phyloP scores from a whole-genome alignment of 2,329 filamentous ascomycete species.

The Ceratocystis albifundus region DNA sequence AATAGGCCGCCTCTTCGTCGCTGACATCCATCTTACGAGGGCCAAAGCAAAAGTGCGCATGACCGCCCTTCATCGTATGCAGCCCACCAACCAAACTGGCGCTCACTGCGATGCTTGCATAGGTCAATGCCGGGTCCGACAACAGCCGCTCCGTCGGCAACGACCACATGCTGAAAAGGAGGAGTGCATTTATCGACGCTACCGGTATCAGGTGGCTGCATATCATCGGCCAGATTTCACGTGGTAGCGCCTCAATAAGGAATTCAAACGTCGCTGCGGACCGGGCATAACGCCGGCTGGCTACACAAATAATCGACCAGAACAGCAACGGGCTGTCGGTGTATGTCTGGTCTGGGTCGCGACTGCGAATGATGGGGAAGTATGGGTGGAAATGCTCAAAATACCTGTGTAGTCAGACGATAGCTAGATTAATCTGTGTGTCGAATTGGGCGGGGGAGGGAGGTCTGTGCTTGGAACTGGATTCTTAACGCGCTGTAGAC shows the following conservation, averaged over 20 bases:
- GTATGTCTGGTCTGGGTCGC: conserved; percentile 42
- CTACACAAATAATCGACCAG: conserved; percentile 43
- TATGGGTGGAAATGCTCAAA: conserved; percentile 43
- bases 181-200: conserved; percentile 41
- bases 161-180: conserved; percentile 42
- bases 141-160: conserved; percentile 41
- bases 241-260: conserved; percentile 37
- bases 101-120: conserved; percentile 38
- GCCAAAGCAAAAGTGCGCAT: conserved; percentile 39
- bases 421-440: background rate
- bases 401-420: conserved; percentile 31
- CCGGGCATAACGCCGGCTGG: conserved; percentile 40
- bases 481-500: conserved; percentile 12
- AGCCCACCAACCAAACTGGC: conserved; percentile 40
- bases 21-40: conserved; percentile 35
- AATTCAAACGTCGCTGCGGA: conserved; percentile 35
- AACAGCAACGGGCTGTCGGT: conserved; percentile 40
- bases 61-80: conserved; percentile 42
- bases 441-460: background rate
- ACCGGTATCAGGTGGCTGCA: conserved; percentile 36
- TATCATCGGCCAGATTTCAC: conserved; percentile 37
- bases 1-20: conserved; percentile 42
- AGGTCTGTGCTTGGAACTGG: background rate
- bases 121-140: conserved; percentile 39
- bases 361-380: conserved; percentile 40